Conservation (phyloP, 129 eudicot species). For the Solidago caesia region DNA sequence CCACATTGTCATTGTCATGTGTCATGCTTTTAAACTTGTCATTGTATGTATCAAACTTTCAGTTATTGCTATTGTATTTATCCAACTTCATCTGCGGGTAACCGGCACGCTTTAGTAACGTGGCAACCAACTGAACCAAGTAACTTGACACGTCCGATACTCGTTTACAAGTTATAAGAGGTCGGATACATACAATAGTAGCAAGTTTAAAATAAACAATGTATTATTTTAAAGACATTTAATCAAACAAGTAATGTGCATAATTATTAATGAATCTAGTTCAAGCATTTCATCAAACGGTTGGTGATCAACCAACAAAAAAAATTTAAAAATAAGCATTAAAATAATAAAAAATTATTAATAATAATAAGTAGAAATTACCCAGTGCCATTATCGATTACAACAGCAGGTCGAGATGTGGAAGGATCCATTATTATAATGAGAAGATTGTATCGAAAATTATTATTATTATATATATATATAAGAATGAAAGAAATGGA, state of each 20-base stretch:
- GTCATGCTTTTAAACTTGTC: no score
- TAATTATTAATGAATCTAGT: background rate
- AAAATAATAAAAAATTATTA: background rate
- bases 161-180: background rate
- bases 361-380: conserved; percentile 16
- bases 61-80: no score
- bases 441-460: conserved; percentile 6
- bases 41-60: no score
- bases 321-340: background rate
- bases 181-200: background rate
- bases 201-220: no score
- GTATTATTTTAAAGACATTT: background rate
- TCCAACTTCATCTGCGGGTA: no score
- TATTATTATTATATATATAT: background rate
- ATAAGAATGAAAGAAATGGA: no score
- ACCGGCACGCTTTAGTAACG: no score
- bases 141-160: no score
- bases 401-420: conserved; percentile 90
- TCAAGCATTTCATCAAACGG: conserved; percentile 12
- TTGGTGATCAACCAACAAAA: background rate
- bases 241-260: background rate
- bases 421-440: conserved; percentile 69
- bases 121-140: no score
- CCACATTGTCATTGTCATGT: no score
- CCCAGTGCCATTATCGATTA: conserved; percentile 98